Percentiles rank a stretch among this genome's conserved stretches.
Conservation (phyloP, 2,329 filamentous ascomycete species). For the Eutypella sp. region DNA sequence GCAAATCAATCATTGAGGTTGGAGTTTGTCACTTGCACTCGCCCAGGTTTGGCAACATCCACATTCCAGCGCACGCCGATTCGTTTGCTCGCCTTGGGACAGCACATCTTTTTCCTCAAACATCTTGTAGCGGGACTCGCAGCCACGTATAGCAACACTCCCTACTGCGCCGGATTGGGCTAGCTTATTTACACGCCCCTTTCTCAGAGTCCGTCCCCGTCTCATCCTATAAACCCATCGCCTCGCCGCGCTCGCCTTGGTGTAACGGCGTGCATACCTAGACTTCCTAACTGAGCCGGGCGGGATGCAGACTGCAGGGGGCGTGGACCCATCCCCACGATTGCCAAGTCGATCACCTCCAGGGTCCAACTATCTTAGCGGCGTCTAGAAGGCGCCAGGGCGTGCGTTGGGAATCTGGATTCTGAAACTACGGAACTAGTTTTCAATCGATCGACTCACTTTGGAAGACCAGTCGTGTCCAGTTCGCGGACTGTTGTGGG, state of each 20-base stretch:
- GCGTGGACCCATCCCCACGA: slow-evolving; percentile 1
- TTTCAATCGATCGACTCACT: not conserved
- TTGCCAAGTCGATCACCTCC: not conserved
- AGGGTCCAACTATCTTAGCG: not conserved
- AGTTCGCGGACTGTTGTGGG: not conserved
- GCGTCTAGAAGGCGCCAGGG: not conserved
- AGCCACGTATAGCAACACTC: not conserved
- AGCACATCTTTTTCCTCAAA: not conserved
- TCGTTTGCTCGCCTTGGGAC: not conserved
- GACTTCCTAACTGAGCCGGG: not conserved
- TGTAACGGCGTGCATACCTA: not conserved
- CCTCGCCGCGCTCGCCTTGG: not conserved
- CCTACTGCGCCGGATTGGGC: not conserved
- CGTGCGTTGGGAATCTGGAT: not conserved
- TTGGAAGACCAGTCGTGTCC: not conserved
- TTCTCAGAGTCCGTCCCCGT: not conserved
- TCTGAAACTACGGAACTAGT: not conserved
- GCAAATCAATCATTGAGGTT: not conserved
- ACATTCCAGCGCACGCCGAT: not conserved
- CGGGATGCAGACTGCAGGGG: not conserved
- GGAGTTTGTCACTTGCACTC: not conserved
- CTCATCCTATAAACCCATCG: not conserved
- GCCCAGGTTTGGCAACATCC: not conserved
- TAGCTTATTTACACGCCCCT: not conserved
- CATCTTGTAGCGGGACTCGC: not conserved